Evolutionary conservation across 352 stramenopile genomes (phyloP).

Genomic region (Phytopythium mirpurense): DNA sequence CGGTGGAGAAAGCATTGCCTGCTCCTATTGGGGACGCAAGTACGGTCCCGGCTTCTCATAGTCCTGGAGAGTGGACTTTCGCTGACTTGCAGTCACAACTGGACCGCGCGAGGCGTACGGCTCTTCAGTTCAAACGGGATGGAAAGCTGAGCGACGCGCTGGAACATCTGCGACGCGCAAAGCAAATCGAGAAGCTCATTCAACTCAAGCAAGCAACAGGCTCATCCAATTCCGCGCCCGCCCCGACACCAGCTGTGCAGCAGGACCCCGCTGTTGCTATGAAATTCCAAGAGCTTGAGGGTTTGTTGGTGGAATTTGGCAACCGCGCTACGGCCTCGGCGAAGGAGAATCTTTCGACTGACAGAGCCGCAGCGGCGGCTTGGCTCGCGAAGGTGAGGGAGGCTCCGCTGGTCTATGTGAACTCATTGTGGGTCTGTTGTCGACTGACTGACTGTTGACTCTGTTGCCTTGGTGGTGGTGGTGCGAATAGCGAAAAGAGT

Average conservation of each 20-base stretch:
- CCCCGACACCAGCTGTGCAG: background rate
- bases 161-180: constrained; percentile 59
- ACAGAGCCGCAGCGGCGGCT: constrained; percentile 45
- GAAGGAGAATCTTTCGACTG: constrained; percentile 39
- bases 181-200: constrained; percentile 65
- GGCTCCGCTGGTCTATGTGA: background rate
- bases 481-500: constrained; percentile 53
- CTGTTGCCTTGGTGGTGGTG: background rate
- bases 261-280: constrained; percentile 12
- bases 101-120: constrained; percentile 29
- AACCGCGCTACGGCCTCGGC: constrained; percentile 45
- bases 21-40: background rate
- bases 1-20: background rate
- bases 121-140: constrained; percentile 50
- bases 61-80: background rate
- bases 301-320: constrained; percentile 56
- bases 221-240: background rate
- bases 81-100: constrained; percentile 24
- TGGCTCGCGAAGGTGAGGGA: constrained; percentile 51
- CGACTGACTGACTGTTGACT: background rate
- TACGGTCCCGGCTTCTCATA: background rate
- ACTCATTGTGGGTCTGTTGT: background rate
- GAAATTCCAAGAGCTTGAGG: constrained; percentile 59
- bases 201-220: constrained; percentile 29
- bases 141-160: constrained; percentile 51